phyloP scores from a whole-genome alignment of 495 filamentous ascomycete species.

The Thermothielavioides terrestris region DNA sequence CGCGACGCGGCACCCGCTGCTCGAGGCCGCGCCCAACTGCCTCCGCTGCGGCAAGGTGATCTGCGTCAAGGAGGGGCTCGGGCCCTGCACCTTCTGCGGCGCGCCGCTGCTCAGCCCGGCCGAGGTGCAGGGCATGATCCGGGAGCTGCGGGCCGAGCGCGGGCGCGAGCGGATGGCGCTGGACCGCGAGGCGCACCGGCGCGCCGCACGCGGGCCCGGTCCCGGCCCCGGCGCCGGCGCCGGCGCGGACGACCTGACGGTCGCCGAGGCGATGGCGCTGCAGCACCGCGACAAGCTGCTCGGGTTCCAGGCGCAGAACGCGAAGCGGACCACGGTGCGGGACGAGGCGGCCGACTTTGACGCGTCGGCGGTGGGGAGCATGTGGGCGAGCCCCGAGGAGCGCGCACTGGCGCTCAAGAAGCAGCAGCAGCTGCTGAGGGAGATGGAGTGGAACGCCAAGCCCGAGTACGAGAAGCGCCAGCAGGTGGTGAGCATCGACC shows the following conservation, averaged over 20 bases:
- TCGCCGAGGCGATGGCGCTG: conserved; percentile 48
- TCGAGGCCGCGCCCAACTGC: conserved; percentile 85
- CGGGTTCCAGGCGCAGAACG: conserved; percentile 79
- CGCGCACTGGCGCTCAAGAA: conserved; percentile 78
- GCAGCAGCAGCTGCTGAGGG: conserved; percentile 78
- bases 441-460: conserved; percentile 82
- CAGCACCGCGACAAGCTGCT: conserved; percentile 80
- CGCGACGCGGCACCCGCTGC: conserved; percentile 73
- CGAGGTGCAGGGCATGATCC: conserved; percentile 78
- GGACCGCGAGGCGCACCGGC: conserved; percentile 58
- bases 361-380: conserved; percentile 55
- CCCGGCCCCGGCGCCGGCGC: conserved; percentile 14
- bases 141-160: conserved; percentile 74
- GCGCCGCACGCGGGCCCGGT: conserved; percentile 51
- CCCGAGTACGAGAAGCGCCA: conserved; percentile 91
- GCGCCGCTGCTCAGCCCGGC: conserved; percentile 57
- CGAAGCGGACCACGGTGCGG: conserved; percentile 73
- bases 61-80: conserved; percentile 86
- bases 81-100: conserved; percentile 89
- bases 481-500: conserved; percentile 78
- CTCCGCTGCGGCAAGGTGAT: conserved; percentile 92
- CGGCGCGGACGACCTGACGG: conserved; percentile 26
- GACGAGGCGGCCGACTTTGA: conserved; percentile 96
- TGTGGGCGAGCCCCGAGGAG: conserved; percentile 86
- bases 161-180: conserved; percentile 75